Evolutionary conservation across 805 yeast species (phyloP).

Genomic region (Naumovozyma castellii): DNA sequence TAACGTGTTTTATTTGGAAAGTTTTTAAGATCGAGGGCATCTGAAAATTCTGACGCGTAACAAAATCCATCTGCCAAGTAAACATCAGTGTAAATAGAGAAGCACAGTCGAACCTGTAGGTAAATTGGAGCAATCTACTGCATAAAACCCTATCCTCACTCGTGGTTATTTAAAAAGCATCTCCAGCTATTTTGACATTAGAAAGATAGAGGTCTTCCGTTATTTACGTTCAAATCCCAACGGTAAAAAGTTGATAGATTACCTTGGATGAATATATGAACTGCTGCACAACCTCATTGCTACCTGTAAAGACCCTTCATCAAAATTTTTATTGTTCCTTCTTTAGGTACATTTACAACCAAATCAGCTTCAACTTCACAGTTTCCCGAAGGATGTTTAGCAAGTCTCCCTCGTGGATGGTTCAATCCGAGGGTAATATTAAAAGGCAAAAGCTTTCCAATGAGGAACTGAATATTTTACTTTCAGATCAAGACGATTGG

Average conservation of each 20-base stretch:
- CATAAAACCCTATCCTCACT: too few species aligned
- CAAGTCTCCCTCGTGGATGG: neutral
- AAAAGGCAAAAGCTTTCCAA: neutral
- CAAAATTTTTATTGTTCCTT: too few species aligned
- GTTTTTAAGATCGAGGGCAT: neutral
- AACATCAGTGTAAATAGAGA: too few species aligned
- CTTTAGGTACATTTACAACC: too few species aligned
- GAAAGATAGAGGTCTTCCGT: too few species aligned
- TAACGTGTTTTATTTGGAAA: too few species aligned
- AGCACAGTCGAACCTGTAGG: too few species aligned
- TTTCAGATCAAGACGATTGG: conserved; percentile 23
- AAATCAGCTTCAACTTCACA: neutral
- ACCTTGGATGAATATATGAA: neutral
- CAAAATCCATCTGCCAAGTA: neutral
- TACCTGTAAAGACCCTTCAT: neutral
- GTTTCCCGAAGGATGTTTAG: neutral
- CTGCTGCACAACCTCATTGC: neutral
- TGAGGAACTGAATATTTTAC: conserved; percentile 14
- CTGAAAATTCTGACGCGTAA: neutral
- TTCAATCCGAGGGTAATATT: neutral
- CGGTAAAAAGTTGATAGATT: too few species aligned
- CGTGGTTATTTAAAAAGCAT: too few species aligned
- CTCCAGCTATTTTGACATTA: too few species aligned
- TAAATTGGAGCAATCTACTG: too few species aligned
- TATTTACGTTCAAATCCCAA: too few species aligned